Evolutionary conservation across 2,329 filamentous ascomycete species (phyloP).

Genomic region (Fusarium neocosmosporiellum): DNA sequence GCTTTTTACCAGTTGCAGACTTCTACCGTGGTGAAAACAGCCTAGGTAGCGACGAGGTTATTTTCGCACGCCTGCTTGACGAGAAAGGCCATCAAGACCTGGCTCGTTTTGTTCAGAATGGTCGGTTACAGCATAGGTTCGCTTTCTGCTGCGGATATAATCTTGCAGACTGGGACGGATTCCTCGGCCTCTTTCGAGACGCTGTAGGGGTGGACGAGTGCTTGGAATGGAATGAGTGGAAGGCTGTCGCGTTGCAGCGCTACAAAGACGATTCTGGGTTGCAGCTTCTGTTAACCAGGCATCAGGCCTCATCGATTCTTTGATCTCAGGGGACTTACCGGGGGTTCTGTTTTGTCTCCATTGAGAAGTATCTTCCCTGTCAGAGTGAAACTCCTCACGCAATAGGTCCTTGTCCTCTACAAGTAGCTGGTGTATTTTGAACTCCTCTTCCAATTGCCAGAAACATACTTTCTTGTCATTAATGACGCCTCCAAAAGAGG

Average conservation of each 20-base stretch:
- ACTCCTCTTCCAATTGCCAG: constrained; percentile 35
- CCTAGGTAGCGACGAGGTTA: constrained; percentile 52
- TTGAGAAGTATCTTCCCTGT: no score
- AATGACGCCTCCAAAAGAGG: no score
- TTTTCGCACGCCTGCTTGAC: constrained; percentile 48
- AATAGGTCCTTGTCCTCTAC: constrained; percentile 26
- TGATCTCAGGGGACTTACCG: not conserved
- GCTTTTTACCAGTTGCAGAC: constrained; percentile 52
- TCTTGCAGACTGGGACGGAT: constrained; percentile 55
- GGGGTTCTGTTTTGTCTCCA: no score
- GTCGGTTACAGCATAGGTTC: constrained; percentile 53
- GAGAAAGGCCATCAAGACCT: constrained; percentile 51
- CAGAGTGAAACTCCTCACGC: no score
- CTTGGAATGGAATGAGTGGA: constrained; percentile 54
- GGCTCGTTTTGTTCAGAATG: constrained; percentile 50
- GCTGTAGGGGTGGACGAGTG: constrained; percentile 47
- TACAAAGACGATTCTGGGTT: constrained; percentile 46
- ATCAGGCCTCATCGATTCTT: not conserved
- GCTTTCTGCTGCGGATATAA: constrained; percentile 57
- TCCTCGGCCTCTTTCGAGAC: constrained; percentile 54
- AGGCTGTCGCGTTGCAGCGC: constrained; percentile 46
- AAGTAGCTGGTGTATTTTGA: constrained; percentile 32
- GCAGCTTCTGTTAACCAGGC: constrained; percentile 25
- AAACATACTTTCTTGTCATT: no score
- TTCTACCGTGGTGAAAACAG: constrained; percentile 53